phyloP scores from a whole-genome alignment of 306 rosid genomes.

The Vigna reflexopilosa region DNA sequence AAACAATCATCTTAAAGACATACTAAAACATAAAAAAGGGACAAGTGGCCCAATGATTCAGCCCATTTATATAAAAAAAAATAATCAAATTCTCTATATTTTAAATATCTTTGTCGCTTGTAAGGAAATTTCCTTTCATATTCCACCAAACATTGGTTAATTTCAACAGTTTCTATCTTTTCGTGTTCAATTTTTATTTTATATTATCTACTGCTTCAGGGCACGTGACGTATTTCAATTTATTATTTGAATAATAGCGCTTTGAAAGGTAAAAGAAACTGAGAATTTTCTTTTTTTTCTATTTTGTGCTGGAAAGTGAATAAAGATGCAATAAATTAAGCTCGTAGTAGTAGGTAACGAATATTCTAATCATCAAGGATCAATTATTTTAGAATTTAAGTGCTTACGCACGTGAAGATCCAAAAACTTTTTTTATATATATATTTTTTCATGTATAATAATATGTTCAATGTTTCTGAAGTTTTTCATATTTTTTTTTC shows the following conservation, averaged over 20 bases:
- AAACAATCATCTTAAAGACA: slow-evolving; percentile 40
- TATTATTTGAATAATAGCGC: too few relatives aligned
- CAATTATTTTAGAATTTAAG: slow-evolving; percentile 10
- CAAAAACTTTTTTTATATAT: neutral
- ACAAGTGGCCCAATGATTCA: slow-evolving; percentile 48
- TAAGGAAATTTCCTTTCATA: slow-evolving; percentile 15
- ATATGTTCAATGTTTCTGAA: too few relatives aligned
- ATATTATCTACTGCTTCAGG: neutral
- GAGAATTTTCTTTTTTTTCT: neutral
- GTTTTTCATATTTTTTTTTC: neutral
- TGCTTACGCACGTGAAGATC: neutral
- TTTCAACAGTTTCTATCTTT: too few relatives aligned
- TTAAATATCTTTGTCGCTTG: slow-evolving; percentile 14
- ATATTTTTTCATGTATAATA: neutral
- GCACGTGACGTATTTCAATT: too few relatives aligned
- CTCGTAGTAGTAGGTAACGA: too few relatives aligned
- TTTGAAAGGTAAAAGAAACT: slow-evolving; percentile 12
- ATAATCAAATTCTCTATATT: neutral
- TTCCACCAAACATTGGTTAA: neutral
- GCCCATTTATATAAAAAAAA: neutral
- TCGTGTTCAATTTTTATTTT: too few relatives aligned
- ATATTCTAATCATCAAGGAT: neutral
- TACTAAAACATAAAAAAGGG: slow-evolving; percentile 6
- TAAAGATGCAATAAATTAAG: neutral
- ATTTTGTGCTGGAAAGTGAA: slow-evolving; percentile 21